These are phyloP conservation scores for Coriaria nepalensis DNA, from an alignment of 306 rosid genomes.

Conservation along the genomic window DNA sequence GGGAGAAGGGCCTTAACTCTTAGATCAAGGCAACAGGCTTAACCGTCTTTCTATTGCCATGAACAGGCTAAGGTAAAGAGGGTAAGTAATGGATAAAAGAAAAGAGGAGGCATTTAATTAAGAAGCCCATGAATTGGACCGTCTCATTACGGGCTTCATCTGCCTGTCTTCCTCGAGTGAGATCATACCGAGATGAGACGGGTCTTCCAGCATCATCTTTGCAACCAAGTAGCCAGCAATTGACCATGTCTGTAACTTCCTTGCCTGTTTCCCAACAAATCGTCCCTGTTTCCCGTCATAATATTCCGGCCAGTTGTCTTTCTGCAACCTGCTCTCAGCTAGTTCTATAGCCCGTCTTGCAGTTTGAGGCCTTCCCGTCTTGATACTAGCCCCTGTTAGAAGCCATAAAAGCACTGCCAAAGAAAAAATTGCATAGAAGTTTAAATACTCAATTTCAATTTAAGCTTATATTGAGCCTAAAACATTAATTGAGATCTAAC, in stretches of 20 bases:
- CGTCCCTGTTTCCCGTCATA: slow-evolving; percentile 59
- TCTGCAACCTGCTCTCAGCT: slow-evolving; percentile 45
- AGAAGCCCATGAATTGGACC: slow-evolving; percentile 55
- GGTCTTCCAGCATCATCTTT: slow-evolving; percentile 66
- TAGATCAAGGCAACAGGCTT: too few relatives aligned
- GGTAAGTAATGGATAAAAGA: neutral
- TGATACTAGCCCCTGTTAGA: slow-evolving; percentile 57
- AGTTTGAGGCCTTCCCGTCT: slow-evolving; percentile 64
- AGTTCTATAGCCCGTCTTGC: slow-evolving; percentile 66
- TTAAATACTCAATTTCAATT: too few relatives aligned
- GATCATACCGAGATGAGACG: slow-evolving; percentile 55
- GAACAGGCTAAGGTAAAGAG: neutral
- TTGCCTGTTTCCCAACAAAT: slow-evolving; percentile 64
- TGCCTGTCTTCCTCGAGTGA: slow-evolving; percentile 55
- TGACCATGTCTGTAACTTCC: slow-evolving; percentile 70
- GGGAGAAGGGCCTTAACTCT: too few relatives aligned
- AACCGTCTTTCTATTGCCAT: neutral
- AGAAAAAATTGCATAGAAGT: too few relatives aligned
- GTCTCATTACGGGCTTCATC: slow-evolving; percentile 41
- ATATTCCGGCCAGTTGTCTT: slow-evolving; percentile 73
- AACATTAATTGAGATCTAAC: too few relatives aligned
- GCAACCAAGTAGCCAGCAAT: slow-evolving; percentile 66
- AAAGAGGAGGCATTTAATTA: slow-evolving; percentile 6
- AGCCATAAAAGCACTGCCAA: slow-evolving; percentile 74
- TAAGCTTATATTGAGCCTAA: too few relatives aligned